Evolutionary conservation across 202 grass and related monocot genomes (phyloP).

Genomic region (Elaeis oleifera): DNA sequence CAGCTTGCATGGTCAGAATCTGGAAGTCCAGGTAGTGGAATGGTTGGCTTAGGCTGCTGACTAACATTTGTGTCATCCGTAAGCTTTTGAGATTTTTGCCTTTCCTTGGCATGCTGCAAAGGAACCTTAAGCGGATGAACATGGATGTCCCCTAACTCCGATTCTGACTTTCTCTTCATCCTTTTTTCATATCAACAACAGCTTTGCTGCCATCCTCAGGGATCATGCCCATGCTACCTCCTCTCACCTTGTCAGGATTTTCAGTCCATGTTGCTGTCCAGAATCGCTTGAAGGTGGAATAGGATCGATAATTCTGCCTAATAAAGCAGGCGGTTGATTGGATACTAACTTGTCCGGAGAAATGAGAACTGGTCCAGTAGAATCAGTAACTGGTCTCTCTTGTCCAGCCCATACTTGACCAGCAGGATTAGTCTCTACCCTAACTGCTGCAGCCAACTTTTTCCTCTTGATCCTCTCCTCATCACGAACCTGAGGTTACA

Average conservation of each 20-base stretch:
- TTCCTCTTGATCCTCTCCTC: slow-evolving; percentile 84
- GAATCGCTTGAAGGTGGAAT: slow-evolving; percentile 36
- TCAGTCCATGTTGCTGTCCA: slow-evolving; percentile 37
- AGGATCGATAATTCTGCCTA: slow-evolving; percentile 24
- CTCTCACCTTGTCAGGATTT: slow-evolving; percentile 35
- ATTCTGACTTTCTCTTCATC: slow-evolving; percentile 59
- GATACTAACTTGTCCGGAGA: slow-evolving; percentile 28
- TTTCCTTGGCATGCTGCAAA: slow-evolving; percentile 35
- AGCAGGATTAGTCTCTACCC: slow-evolving; percentile 28
- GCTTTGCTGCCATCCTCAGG: slow-evolving; percentile 28
- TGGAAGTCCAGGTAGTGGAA: background rate
- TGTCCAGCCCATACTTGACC: slow-evolving; percentile 39
- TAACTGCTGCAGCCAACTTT: slow-evolving; percentile 46
- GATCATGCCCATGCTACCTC: slow-evolving; percentile 10
- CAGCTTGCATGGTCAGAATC: slow-evolving; percentile 22
- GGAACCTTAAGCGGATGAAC: slow-evolving; percentile 36
- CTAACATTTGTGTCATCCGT: slow-evolving; percentile 42
- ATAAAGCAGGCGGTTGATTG: slow-evolving; percentile 18
- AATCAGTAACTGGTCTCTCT: slow-evolving; percentile 8
- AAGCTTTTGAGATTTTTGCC: slow-evolving; percentile 39
- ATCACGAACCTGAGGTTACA: slow-evolving; percentile 45
- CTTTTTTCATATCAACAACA: slow-evolving; percentile 35
- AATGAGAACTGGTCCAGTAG: slow-evolving; percentile 5
- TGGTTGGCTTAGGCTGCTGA: background rate
- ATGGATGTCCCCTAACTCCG: slow-evolving; percentile 35